Base-by-base conservation (phyloP, 345 rosid species). In the Mercurialis annua region DNA sequence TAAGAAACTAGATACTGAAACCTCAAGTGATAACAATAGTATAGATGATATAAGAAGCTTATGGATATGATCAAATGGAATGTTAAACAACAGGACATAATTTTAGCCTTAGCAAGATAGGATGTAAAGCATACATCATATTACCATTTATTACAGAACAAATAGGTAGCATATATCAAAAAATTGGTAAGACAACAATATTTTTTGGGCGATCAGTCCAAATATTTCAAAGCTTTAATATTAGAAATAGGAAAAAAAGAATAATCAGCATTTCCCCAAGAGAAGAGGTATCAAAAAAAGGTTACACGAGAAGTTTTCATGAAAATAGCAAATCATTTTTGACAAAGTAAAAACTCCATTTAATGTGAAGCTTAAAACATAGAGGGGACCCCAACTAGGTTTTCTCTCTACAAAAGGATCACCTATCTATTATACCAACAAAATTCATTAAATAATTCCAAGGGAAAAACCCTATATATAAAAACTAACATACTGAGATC, bases 31-130 rank as follows among this genome's bases (percentile, higher is more conserved):
- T n/a, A 24, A 34, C 14, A 52, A 9, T 27, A 11, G 33, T 59
- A 29, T 52, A n/a, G 30, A 53, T 50, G 33, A 43, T 53, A 29
- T 53, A 38, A n/a, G 11, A 12, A 54, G 52, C 68, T 44, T 58
- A 24, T 26, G 31, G 51, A 47, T 8, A 44, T 18, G 17, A 44
- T 11, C 20, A 47, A 18, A 7, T n/a, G 53, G 24, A 20, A 49
- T 49, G 53, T 21, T 1, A 49, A 49, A 49, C 53, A 49, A 26
- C n/a, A n/a, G n/a, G n/a, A n/a, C 53, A 49, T n/a, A n/a, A 47
- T 9, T 49, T 49, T n/a, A 49, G 53, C 1, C 6, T 49, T n/a
- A 49, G 51, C 20, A 55, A 16, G 36, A 4, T 52, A 52, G 61
- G 38, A 56, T 34, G 23, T 4, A 1, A 30, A 34, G 21, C 0